Evolutionary conservation across 352 stramenopile species (phyloP).

Genomic region (Blastocystis sp.): DNA sequence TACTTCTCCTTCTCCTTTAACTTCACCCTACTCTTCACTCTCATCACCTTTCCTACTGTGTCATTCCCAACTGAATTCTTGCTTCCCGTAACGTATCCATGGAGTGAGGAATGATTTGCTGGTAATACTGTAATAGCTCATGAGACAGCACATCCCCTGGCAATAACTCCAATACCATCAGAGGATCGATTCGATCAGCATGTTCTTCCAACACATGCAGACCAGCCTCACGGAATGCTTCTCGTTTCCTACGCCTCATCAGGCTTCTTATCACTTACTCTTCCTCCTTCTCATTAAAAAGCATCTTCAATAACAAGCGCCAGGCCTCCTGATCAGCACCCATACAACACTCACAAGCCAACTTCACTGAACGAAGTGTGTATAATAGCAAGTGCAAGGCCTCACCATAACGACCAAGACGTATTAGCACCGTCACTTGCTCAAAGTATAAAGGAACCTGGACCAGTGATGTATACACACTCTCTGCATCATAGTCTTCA

Average conservation of each 20-base stretch:
- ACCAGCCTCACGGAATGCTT: conserved; percentile 30
- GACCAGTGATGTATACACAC: neutral
- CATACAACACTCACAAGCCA: conserved; percentile 16
- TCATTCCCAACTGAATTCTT: conserved; percentile 38
- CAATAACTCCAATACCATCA: conserved; percentile 9
- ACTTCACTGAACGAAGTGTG: neutral
- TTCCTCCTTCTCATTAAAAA: conserved; percentile 41
- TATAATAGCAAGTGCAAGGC: neutral
- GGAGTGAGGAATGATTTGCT: conserved; percentile 30
- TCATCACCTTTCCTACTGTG: neutral
- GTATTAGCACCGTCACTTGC: neutral
- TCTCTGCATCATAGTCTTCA: neutral
- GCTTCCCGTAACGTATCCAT: conserved; percentile 21
- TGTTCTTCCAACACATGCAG: neutral
- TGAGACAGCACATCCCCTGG: neutral
- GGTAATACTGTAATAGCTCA: neutral
- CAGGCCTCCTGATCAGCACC: neutral
- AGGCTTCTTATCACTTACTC: neutral
- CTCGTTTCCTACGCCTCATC: neutral
- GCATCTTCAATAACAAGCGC: neutral
- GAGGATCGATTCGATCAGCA: conserved; percentile 3
- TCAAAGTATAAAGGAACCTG: conserved; percentile 2
- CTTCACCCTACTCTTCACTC: conserved; percentile 16
- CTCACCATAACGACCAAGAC: neutral
- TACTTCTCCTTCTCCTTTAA: neutral